Conservation (phyloP, 257 asterid species). For the Gentiana straminea region DNA sequence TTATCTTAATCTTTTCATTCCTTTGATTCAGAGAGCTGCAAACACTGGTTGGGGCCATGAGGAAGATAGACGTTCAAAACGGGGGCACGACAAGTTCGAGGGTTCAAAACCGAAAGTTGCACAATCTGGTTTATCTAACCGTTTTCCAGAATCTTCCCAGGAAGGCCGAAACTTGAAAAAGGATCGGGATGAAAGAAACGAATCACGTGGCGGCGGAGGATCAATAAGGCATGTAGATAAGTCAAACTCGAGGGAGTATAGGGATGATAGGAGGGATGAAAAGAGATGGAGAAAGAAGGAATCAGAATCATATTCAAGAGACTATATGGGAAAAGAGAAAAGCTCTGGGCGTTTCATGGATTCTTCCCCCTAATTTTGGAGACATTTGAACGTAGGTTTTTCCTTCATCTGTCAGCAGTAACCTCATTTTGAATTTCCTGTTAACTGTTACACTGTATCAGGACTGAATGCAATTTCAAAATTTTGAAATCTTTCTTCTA, state of each 20-base stretch:
- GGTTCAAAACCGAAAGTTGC: conserved; percentile 30
- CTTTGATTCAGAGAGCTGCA: conserved; percentile 69
- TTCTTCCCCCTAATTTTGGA: conserved; percentile 1
- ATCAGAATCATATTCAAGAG: conserved; percentile 26
- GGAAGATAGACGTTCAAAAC: conserved; percentile 50
- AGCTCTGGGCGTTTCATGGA: conserved; percentile 6
- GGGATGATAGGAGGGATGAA: conserved; percentile 26
- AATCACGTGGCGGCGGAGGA: conserved; percentile 21
- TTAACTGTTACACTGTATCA: too few relatives aligned
- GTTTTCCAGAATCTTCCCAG: conserved; percentile 17
- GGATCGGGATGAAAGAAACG: conserved; percentile 22
- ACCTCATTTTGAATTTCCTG: too few relatives aligned
- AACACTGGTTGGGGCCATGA: conserved; percentile 96
- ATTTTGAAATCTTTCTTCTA: too few relatives aligned
- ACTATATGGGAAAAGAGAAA: conserved; percentile 29
- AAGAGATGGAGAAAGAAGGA: conserved; percentile 33
- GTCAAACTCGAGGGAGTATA: conserved; percentile 26
- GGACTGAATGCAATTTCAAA: too few relatives aligned
- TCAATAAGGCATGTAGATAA: conserved; percentile 26
- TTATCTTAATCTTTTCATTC: conserved; percentile 1
- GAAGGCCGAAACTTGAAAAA: conserved; percentile 16
- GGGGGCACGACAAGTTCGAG: conserved; percentile 45
- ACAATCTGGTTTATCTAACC: conserved; percentile 20
- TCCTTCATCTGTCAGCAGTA: too few relatives aligned
- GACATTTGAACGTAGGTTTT: not conserved